These are phyloP conservation scores for Penicillium paneum DNA, from an alignment of 2,329 filamentous ascomycete genomes.

Conservation along the genomic window DNA sequence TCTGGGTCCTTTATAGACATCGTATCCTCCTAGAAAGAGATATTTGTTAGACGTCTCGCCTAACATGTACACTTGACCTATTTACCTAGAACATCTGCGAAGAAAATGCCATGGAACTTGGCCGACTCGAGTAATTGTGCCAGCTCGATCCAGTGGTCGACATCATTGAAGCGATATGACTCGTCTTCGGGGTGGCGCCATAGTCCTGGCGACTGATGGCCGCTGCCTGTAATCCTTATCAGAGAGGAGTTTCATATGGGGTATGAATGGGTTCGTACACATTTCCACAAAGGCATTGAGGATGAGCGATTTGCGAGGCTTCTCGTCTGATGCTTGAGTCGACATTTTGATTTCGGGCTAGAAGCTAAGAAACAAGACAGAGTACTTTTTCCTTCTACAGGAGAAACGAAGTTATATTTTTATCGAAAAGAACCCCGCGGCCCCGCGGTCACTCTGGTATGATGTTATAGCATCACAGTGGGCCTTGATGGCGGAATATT, in stretches of 20 bases:
- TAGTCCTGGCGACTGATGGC: constrained; percentile 55
- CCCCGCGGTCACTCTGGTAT: constrained; percentile 1
- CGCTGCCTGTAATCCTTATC: constrained; percentile 36
- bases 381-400: not conserved
- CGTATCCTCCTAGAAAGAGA: constrained; percentile 54
- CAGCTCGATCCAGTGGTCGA: constrained; percentile 60
- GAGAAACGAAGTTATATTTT: not conserved
- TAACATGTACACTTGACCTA: not conserved
- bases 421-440: constrained; percentile 4
- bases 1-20: constrained; percentile 63
- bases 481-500: constrained; percentile 32
- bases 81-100: constrained; percentile 61
- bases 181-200: constrained; percentile 65
- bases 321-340: constrained; percentile 17
- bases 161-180: constrained; percentile 59
- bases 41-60: constrained; percentile 3
- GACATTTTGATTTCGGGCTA: not conserved
- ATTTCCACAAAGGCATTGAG: constrained; percentile 53
- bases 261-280: constrained; percentile 30
- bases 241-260: not conserved
- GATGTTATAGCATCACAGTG: constrained; percentile 35
- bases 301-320: constrained; percentile 47
- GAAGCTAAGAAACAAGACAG: not conserved
- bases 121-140: constrained; percentile 59
- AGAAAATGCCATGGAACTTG: constrained; percentile 65